phyloP scores from a whole-genome alignment of 192 early-diverging fungal genomes.

The Umbelopsis ramanniana region DNA sequence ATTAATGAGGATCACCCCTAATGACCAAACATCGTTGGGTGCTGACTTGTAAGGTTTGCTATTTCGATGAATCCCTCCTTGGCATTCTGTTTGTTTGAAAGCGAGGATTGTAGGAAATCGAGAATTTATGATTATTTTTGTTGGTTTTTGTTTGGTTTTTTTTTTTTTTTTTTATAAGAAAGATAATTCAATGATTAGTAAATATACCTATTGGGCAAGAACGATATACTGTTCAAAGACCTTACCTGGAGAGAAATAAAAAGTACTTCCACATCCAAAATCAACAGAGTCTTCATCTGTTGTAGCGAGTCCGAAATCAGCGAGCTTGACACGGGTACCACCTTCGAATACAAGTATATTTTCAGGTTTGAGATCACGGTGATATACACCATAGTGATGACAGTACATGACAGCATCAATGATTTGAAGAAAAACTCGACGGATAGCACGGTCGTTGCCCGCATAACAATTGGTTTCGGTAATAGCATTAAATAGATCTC shows the following conservation, averaged over 20 bases:
- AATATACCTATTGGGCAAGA: no score
- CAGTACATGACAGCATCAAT: slow-evolving; percentile 80
- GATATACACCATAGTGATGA: slow-evolving; percentile 78
- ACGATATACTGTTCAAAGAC: no score
- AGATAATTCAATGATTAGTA: background rate
- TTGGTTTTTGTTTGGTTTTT: no score
- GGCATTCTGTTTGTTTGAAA: slow-evolving; percentile 56
- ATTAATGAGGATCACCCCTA: slow-evolving; percentile 91
- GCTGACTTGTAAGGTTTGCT: slow-evolving; percentile 57
- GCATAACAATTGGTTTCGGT: slow-evolving; percentile 78
- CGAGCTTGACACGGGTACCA: slow-evolving; percentile 76
- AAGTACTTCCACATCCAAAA: slow-evolving; percentile 85
- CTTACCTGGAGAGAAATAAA: slow-evolving; percentile 58
- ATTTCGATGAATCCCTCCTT: slow-evolving; percentile 53
- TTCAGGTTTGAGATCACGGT: slow-evolving; percentile 91
- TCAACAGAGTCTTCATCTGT: slow-evolving; percentile 76
- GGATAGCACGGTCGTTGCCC: slow-evolving; percentile 76
- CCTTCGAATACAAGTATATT: slow-evolving; percentile 68
- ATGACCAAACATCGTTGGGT: slow-evolving; percentile 86
- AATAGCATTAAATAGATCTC: slow-evolving; percentile 96
- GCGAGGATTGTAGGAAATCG: no score
- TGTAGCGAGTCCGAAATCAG: slow-evolving; percentile 94
- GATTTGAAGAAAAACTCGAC: slow-evolving; percentile 83
- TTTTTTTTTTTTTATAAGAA: background rate
- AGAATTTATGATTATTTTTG: no score